These are phyloP conservation scores for Erodium texanum DNA, from an alignment of 441 rosid genomes.

Conservation along the genomic window DNA sequence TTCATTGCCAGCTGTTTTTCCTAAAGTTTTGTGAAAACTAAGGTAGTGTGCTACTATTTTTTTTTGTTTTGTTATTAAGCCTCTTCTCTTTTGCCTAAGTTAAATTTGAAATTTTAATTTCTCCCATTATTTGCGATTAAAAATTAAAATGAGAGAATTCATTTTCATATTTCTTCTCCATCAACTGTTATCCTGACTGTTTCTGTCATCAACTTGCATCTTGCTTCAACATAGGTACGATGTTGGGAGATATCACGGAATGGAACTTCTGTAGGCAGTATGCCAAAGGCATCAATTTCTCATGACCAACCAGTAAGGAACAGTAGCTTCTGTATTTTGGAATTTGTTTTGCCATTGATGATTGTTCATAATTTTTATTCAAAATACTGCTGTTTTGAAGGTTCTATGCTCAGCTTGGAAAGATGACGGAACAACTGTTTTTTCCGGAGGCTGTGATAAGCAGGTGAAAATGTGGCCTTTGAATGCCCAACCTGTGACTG, in stretches of 20 bases:
- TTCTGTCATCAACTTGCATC: neutral
- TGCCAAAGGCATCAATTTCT: constrained; percentile 71
- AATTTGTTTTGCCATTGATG: neutral
- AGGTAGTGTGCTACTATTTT: neutral
- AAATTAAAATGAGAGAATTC: neutral
- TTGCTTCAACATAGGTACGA: constrained; percentile 46
- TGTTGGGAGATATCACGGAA: constrained; percentile 77
- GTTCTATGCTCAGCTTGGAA: constrained; percentile 92
- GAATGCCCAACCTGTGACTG: constrained; percentile 72
- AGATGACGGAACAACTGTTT: constrained; percentile 91
- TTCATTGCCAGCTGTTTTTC: neutral
- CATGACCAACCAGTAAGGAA: constrained; percentile 86
- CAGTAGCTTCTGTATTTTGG: constrained; percentile 13
- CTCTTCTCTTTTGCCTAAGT: neutral
- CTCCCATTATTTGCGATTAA: neutral
- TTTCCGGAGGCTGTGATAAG: constrained; percentile 94
- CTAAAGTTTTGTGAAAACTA: neutral
- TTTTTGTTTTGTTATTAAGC: neutral
- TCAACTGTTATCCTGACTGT: neutral
- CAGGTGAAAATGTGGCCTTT: constrained; percentile 98
- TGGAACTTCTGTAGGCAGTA: constrained; percentile 47
- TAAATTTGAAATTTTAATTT: neutral
- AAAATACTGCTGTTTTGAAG: constrained; percentile 26
- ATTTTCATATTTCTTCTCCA: neutral
- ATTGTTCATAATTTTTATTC: neutral